These are phyloP conservation scores for Microcera coccophila DNA, from an alignment of 2,329 filamentous ascomycete genomes.

Conservation along the genomic window DNA sequence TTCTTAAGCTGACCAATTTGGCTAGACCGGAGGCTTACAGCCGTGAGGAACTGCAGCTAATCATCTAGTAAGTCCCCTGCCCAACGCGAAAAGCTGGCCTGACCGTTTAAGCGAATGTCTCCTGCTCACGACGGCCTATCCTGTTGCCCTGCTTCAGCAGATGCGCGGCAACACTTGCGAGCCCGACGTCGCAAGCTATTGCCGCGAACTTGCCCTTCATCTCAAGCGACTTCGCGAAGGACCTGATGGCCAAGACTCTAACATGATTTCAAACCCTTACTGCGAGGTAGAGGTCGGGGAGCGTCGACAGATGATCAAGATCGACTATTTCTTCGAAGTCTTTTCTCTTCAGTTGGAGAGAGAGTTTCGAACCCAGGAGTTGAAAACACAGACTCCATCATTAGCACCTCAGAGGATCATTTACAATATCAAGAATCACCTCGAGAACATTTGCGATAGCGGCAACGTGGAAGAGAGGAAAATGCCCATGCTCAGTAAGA, in stretches of 20 bases:
- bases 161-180: slow-evolving; percentile 23
- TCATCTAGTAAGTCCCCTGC: slow-evolving; percentile 18
- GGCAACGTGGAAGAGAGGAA: slow-evolving; percentile 14
- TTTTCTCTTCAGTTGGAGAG: slow-evolving; percentile 24
- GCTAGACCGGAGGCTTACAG: background rate
- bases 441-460: slow-evolving; percentile 24
- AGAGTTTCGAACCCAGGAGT: slow-evolving; percentile 15
- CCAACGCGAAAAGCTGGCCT: slow-evolving; percentile 1
- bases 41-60: slow-evolving; percentile 12
- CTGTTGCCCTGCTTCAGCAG: slow-evolving; percentile 24
- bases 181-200: slow-evolving; percentile 22
- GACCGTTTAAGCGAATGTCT: slow-evolving; percentile 24
- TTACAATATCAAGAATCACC: slow-evolving; percentile 24
- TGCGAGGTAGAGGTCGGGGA: background rate
- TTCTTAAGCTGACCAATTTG: slow-evolving; percentile 19
- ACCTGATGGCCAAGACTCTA: background rate
- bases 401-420: slow-evolving; percentile 23
- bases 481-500: slow-evolving; percentile 23
- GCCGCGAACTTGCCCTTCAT: slow-evolving; percentile 14
- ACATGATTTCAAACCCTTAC: background rate
- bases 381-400: slow-evolving; percentile 9
- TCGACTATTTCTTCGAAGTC: slow-evolving; percentile 26
- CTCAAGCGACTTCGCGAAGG: slow-evolving; percentile 16
- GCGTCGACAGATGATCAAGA: background rate
- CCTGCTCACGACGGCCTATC: slow-evolving; percentile 23